Conservation (phyloP, 2,329 filamentous ascomycete genomes). For the Colletotrichum tabaci region DNA sequence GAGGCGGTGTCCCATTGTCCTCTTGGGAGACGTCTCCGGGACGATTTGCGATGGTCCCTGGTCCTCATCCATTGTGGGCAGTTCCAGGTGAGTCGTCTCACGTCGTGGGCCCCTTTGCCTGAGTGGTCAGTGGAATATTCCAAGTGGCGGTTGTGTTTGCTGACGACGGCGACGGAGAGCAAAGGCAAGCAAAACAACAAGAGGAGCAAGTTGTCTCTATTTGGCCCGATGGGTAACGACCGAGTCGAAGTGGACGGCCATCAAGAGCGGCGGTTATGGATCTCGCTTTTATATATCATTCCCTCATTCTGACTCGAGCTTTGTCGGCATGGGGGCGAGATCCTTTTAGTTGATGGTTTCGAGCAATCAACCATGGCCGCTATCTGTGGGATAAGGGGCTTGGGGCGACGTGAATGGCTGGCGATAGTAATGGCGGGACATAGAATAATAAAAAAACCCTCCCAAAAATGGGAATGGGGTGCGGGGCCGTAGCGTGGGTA, state of each 20-base stretch:
- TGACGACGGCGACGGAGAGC: slow-evolving; percentile 3
- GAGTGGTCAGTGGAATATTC: background rate
- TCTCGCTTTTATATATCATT: slow-evolving; percentile 19
- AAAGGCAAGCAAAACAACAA: background rate
- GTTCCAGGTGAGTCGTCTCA: slow-evolving; percentile 6
- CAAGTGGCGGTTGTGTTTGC: background rate
- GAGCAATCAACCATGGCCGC: slow-evolving; percentile 35
- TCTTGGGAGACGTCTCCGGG: slow-evolving; percentile 54
- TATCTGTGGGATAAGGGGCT: slow-evolving; percentile 41
- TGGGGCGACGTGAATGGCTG: slow-evolving; percentile 38
- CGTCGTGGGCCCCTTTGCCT: background rate
- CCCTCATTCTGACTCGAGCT: slow-evolving; percentile 2
- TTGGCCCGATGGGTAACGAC: slow-evolving; percentile 12
- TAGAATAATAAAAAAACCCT: background rate
- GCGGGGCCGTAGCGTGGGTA: slow-evolving; percentile 25
- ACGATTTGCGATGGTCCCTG: slow-evolving; percentile 66
- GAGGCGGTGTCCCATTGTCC: slow-evolving; percentile 51
- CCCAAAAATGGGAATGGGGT: slow-evolving; percentile 15
- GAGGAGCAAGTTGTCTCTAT: background rate
- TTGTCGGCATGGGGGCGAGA: slow-evolving; percentile 29
- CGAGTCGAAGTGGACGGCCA: background rate
- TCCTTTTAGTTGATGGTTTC: slow-evolving; percentile 41
- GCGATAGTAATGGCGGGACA: slow-evolving; percentile 29
- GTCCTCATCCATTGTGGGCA: slow-evolving; percentile 68
- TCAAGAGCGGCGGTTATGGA: slow-evolving; percentile 5